A percentile compares a stretch with the other conserved stretches of the same genome.
These are phyloP conservation scores for Wickerhamiella sorbophila DNA, from an alignment of 805 yeast genomes.

Conservation along the genomic window DNA sequence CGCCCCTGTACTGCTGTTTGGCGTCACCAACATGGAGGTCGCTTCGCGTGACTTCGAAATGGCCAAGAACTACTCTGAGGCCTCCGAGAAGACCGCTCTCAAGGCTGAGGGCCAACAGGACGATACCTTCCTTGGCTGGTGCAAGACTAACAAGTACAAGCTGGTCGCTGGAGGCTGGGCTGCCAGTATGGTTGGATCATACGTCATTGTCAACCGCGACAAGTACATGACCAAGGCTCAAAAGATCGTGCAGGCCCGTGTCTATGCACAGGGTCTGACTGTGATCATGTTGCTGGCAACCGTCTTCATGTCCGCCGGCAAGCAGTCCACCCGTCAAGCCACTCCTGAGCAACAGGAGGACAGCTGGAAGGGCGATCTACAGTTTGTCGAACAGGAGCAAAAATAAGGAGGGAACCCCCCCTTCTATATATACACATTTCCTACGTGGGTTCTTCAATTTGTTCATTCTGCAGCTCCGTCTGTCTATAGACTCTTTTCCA, in stretches of 20 bases:
- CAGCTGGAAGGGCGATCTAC: constrained; percentile 17
- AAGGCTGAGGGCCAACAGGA: not conserved
- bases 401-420: too few relatives aligned
- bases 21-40: constrained; percentile 54
- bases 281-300: constrained; percentile 50
- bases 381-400: constrained; percentile 10
- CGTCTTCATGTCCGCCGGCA: constrained; percentile 14
- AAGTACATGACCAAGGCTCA: constrained; percentile 61
- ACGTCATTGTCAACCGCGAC: constrained; percentile 61
- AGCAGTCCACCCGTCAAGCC: constrained; percentile 6
- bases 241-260: constrained; percentile 79
- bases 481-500: too few relatives aligned
- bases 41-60: constrained; percentile 55
- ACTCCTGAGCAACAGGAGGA: constrained; percentile 4
- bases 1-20: constrained; percentile 47
- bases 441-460: too few relatives aligned
- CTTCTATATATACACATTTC: too few relatives aligned
- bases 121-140: not conserved
- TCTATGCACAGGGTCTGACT: constrained; percentile 79
- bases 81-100: not conserved
- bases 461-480: too few relatives aligned
- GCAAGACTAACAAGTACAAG: constrained; percentile 18
- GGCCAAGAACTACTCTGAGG: constrained; percentile 34
- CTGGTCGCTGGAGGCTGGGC: constrained; percentile 69
- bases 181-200: constrained; percentile 65